Conservation (phyloP, 1,139 yeast genomes). For the Protomyces gravidus region DNA sequence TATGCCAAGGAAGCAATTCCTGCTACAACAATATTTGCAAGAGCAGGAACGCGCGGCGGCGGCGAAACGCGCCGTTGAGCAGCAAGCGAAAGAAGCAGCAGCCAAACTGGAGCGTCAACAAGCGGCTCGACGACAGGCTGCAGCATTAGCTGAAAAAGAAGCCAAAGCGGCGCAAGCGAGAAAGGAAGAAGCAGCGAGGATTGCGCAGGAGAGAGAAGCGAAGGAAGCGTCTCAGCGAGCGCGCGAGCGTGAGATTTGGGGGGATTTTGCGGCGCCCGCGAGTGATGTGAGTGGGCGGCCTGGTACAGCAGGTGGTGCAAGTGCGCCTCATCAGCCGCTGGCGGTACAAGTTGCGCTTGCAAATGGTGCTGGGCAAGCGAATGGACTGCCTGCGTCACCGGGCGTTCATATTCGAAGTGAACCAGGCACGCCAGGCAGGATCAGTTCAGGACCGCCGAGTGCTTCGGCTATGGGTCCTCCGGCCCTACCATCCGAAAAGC, state of each 20-base stretch:
- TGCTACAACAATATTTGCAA: conserved; percentile 4
- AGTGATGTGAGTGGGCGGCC: neutral
- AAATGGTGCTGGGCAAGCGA: neutral
- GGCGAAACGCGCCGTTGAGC: conserved; percentile 6
- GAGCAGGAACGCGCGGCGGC: conserved; percentile 9
- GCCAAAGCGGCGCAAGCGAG: conserved; percentile 10
- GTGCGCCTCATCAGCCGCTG: neutral
- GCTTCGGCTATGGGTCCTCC: conserved; percentile 25
- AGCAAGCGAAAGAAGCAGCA: conserved; percentile 22
- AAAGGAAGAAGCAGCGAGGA: conserved; percentile 13
- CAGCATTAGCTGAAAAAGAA: conserved; percentile 6
- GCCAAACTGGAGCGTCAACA: conserved; percentile 15
- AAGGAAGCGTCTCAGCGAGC: conserved; percentile 19
- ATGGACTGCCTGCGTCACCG: neutral
- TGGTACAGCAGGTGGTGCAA: neutral
- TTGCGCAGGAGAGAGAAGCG: conserved; percentile 12
- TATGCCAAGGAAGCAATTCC: conserved; percentile 11
- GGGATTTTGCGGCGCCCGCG: conserved; percentile 21
- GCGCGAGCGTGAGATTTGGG: conserved; percentile 24
- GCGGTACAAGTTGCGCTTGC: neutral
- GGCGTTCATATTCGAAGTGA: neutral
- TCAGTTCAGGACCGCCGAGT: too few relatives aligned
- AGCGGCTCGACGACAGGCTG: neutral
- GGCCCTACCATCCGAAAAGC: neutral
- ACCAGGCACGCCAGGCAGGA: neutral